phyloP scores from a whole-genome alignment of 768 basidiomycete genomes.

The Wakefieldia striispora region DNA sequence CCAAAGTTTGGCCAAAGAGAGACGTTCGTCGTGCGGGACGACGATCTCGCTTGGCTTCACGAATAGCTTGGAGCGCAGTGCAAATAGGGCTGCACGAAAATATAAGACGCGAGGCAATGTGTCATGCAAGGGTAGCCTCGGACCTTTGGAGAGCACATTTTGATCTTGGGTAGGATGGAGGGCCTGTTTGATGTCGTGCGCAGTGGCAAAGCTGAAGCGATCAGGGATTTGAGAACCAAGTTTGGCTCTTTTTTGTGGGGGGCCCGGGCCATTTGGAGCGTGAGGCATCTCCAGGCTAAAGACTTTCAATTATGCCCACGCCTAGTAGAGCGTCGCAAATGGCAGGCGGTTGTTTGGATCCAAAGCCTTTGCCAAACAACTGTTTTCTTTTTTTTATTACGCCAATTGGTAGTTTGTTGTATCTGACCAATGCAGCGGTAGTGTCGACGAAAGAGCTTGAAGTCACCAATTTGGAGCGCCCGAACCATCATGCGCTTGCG shows the following conservation, averaged over 20 bases:
- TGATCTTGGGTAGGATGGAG: constrained; percentile 15
- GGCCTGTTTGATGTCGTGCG: constrained; percentile 22
- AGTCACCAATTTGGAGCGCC: too few species aligned
- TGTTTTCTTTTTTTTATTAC: too few species aligned
- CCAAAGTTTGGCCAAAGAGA: constrained; percentile 62
- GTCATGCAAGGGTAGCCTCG: not conserved
- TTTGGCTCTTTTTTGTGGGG: constrained; percentile 27
- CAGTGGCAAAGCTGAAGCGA: constrained; percentile 17
- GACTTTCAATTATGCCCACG: too few species aligned
- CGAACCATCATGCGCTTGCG: too few species aligned
- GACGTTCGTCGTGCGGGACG: constrained; percentile 54
- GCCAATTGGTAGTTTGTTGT: not conserved
- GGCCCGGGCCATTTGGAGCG: not conserved
- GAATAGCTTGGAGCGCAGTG: constrained; percentile 56
- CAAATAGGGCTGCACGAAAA: constrained; percentile 38
- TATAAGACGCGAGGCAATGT: not conserved
- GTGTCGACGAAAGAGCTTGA: too few species aligned
- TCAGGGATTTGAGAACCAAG: constrained; percentile 5
- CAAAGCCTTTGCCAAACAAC: constrained; percentile 27
- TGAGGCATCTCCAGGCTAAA: constrained; percentile 23
- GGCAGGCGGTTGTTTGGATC: constrained; percentile 23
- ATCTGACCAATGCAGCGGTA: too few species aligned
- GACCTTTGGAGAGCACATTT: constrained; percentile 24
- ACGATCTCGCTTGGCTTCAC: constrained; percentile 50
- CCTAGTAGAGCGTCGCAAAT: not conserved